Evolutionary conservation across 352 stramenopile species (phyloP).

Genomic region (Pythium biforme): DNA sequence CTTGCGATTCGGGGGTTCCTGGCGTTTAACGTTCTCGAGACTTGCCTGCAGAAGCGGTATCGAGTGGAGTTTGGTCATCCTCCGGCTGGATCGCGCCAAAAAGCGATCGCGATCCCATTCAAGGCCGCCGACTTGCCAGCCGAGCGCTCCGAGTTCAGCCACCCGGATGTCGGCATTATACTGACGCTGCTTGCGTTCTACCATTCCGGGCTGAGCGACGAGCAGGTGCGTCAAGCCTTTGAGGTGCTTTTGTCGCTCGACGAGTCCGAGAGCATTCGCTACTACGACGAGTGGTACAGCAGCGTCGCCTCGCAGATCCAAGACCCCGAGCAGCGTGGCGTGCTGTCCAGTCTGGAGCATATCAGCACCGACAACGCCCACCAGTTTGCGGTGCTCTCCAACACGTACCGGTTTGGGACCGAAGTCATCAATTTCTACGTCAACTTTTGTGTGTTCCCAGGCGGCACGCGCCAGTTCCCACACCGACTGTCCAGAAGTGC

Average conservation of each 20-base stretch:
- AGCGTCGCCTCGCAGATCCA: constrained; percentile 29
- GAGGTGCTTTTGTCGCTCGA: constrained; percentile 58
- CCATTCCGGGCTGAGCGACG: constrained; percentile 52
- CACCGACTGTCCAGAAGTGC: constrained; percentile 62
- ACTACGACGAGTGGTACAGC: constrained; percentile 74
- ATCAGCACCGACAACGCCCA: constrained; percentile 65
- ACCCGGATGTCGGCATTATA: constrained; percentile 82
- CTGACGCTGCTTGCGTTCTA: constrained; percentile 89
- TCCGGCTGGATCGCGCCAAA: constrained; percentile 34
- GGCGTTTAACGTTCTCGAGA: constrained; percentile 71
- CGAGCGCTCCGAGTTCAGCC: constrained; percentile 84
- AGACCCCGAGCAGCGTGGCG: constrained; percentile 22
- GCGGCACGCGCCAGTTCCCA: constrained; percentile 77
- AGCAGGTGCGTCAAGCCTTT: constrained; percentile 57
- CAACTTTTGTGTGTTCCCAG: constrained; percentile 74
- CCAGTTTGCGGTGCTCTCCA: constrained; percentile 56
- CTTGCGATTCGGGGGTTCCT: constrained; percentile 75
- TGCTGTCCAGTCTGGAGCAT: constrained; percentile 56
- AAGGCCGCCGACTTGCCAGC: constrained; percentile 78
- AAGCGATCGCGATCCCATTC: constrained; percentile 86
- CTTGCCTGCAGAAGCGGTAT: constrained; percentile 85
- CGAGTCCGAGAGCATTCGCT: constrained; percentile 49
- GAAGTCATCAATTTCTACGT: constrained; percentile 84
- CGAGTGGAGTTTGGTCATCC: constrained; percentile 80
- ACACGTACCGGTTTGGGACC: constrained; percentile 60